Evolutionary conservation across 768 basidiomycete species (phyloP).

Genomic region (Lactarius indigo): DNA sequence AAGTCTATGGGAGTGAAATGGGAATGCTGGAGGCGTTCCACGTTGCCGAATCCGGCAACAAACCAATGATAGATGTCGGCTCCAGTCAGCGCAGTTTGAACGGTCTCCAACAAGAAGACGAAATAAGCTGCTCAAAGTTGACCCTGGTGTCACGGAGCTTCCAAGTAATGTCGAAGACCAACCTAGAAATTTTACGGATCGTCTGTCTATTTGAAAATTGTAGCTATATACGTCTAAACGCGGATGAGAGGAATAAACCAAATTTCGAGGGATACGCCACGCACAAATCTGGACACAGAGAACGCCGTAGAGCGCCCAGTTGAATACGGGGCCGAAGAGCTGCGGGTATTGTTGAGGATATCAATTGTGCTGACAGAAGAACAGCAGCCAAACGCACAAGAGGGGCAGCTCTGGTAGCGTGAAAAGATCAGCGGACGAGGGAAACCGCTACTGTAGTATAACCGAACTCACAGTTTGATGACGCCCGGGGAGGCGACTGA

Average conservation of each 20-base stretch:
- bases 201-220: neutral
- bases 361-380: neutral
- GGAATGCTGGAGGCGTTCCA: neutral
- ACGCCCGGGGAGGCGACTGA: neutral
- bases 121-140: neutral
- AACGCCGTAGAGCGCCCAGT: neutral
- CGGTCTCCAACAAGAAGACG: neutral
- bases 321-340: neutral
- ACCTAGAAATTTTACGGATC: neutral
- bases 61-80: neutral
- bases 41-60: neutral
- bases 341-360: neutral
- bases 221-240: neutral
- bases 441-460: neutral
- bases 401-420: neutral
- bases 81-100: neutral
- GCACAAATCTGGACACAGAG: neutral
- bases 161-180: neutral
- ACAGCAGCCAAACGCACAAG: neutral
- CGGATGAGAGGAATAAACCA: neutral
- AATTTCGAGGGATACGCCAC: neutral
- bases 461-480: neutral
- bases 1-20: neutral
- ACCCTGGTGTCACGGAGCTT: neutral
- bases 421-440: neutral